Evolutionary conservation across 768 basidiomycete species (phyloP).

Genomic region (Tricholoma flavovirens): DNA sequence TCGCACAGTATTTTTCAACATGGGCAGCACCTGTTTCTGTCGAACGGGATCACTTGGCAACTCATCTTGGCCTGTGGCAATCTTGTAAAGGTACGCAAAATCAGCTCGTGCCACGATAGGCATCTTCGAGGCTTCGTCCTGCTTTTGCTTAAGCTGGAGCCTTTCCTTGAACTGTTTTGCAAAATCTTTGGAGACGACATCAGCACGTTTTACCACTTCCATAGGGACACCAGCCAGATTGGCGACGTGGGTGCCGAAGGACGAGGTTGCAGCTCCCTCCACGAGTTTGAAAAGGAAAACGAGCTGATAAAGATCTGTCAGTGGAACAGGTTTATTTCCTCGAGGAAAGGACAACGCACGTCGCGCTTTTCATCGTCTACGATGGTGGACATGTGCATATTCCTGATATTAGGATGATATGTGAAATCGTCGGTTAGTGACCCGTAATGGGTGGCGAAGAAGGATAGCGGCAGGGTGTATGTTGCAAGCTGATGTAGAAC

Average conservation of each 20-base stretch:
- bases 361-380: constrained; percentile 90
- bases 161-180: constrained; percentile 83
- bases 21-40: constrained; percentile 45
- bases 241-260: constrained; percentile 93
- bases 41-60: constrained; percentile 51
- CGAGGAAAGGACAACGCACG: constrained; percentile 34
- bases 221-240: constrained; percentile 88
- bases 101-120: constrained; percentile 86
- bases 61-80: constrained; percentile 49
- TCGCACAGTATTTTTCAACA: constrained; percentile 39
- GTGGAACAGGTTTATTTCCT: constrained; percentile 2
- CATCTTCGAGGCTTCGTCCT: constrained; percentile 49
- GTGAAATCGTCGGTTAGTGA: constrained; percentile 91
- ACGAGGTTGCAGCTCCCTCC: constrained; percentile 78
- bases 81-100: constrained; percentile 70
- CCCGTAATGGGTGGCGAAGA: constrained; percentile 98
- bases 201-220: constrained; percentile 83
- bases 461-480: constrained; percentile 83
- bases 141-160: constrained; percentile 57
- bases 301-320: constrained; percentile 43
- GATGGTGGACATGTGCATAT: constrained; percentile 93
- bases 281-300: constrained; percentile 95
- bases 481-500: constrained; percentile 94
- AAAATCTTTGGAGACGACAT: constrained; percentile 80
- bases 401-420: constrained; percentile 88